phyloP scores from a whole-genome alignment of 2,329 filamentous ascomycete genomes.

The Colletotrichum sp. region DNA sequence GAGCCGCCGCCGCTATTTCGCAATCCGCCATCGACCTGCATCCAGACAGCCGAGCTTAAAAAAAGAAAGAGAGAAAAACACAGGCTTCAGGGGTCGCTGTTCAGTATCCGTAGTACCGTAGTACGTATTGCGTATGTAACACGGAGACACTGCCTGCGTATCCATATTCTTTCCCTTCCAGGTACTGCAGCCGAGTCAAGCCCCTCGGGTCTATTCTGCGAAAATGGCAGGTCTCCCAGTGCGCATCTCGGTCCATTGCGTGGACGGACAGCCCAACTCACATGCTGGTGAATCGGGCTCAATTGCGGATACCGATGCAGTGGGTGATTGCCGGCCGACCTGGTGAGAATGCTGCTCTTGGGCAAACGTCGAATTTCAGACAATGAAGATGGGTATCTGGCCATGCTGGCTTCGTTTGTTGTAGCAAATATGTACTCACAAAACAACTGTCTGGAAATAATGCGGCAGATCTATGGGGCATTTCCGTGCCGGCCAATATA shows the following conservation, averaged over 20 bases:
- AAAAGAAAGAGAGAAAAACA: constrained; percentile 11
- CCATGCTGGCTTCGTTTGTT: background rate
- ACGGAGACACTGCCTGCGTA: background rate
- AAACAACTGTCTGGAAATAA: constrained; percentile 12
- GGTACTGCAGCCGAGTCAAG: constrained; percentile 16
- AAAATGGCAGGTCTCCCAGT: background rate
- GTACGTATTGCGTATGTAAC: background rate
- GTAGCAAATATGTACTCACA: background rate
- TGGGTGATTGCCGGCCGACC: background rate
- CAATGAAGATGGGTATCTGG: background rate
- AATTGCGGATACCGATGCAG: background rate
- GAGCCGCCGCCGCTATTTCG: constrained; percentile 15
- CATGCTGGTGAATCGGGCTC: background rate
- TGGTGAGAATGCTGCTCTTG: background rate
- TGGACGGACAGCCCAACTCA: background rate
- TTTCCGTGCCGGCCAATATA: constrained; percentile 5
- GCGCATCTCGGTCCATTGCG: background rate
- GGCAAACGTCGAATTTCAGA: background rate
- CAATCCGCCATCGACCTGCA: constrained; percentile 14
- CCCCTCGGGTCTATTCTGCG: constrained; percentile 1
- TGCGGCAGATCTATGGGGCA: constrained; percentile 16
- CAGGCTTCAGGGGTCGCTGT: constrained; percentile 5
- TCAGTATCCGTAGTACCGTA: background rate
- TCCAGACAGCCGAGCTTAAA: constrained; percentile 21
- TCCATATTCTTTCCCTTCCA: background rate